A percentile compares a stretch with the other conserved stretches of the same genome.
Evolutionary conservation across 1,284 basidiomycete genomes (phyloP).

Genomic region (Inonotus obliquus): DNA sequence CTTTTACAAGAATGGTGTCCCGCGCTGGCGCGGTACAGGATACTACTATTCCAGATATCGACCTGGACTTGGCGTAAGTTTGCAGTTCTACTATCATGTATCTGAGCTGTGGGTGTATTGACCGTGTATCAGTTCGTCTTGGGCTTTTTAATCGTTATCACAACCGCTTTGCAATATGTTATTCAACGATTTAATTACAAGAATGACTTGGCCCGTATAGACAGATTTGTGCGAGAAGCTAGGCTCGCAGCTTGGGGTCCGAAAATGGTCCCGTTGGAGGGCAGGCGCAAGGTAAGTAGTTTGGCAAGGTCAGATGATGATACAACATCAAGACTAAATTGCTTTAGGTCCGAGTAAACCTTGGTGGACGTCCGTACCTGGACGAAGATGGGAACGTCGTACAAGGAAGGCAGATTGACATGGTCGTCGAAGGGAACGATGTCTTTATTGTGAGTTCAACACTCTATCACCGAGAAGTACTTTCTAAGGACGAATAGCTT

Average conservation of each 20-base stretch:
- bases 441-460: constrained; percentile 65
- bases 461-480: too few relatives aligned
- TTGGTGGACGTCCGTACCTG: constrained; percentile 47
- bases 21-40: constrained; percentile 80
- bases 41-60: constrained; percentile 94
- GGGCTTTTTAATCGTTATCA: constrained; percentile 68
- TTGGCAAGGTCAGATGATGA: background rate
- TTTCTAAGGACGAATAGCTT: constrained; percentile 25
- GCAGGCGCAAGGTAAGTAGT: constrained; percentile 58
- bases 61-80: constrained; percentile 74
- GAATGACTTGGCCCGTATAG: constrained; percentile 66
- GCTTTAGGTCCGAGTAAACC: constrained; percentile 60
- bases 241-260: constrained; percentile 71
- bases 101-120: background rate
- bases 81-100: background rate
- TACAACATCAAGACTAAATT: background rate
- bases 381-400: constrained; percentile 53
- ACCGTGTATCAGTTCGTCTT: constrained; percentile 53
- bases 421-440: constrained; percentile 69
- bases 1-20: constrained; percentile 89
- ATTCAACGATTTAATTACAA: constrained; percentile 75
- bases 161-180: constrained; percentile 75
- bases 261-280: constrained; percentile 54
- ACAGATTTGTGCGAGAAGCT: constrained; percentile 60
- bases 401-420: constrained; percentile 55